Conservation (phyloP, 176 grass and related monocot genomes). For the Avena atlantica region DNA sequence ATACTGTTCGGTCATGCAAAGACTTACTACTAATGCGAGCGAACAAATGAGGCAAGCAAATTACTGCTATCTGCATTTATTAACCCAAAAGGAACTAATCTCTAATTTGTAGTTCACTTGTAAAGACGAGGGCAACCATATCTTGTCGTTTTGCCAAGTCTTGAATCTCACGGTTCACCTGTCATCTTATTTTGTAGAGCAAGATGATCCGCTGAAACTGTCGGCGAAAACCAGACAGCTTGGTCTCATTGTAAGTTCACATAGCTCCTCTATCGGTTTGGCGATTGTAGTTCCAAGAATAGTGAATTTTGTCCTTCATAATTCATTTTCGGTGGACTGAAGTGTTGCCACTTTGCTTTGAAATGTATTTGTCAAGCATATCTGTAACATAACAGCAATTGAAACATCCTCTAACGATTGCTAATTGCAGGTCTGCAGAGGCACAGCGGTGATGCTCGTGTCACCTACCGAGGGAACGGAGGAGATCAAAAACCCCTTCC, state of each 20-base stretch:
- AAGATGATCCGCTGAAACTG: constrained; percentile 74
- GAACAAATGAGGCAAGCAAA: not conserved
- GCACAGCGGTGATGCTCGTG: constrained; percentile 74
- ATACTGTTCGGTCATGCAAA: not conserved
- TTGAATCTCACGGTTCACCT: not conserved
- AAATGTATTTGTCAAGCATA: not conserved
- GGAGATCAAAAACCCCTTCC: constrained; percentile 79
- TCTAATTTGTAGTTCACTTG: not conserved
- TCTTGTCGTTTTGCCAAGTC: not conserved
- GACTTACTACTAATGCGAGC: not conserved
- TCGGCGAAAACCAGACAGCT: constrained; percentile 71
- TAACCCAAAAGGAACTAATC: not conserved
- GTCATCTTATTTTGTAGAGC: constrained; percentile 40
- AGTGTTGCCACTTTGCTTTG: not conserved
- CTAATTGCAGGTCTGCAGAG: constrained; percentile 68
- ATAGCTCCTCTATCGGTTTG: not conserved
- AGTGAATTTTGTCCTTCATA: not conserved
- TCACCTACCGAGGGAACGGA: constrained; percentile 77
- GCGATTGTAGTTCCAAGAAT: not conserved
- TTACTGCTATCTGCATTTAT: not conserved
- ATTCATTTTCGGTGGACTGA: not conserved
- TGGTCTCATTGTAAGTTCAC: constrained; percentile 73
- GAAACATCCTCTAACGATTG: constrained; percentile 2
- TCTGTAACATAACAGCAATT: not conserved
- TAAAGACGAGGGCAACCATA: not conserved